These are phyloP conservation scores for Dictyostelium capitatum DNA, from an alignment of 78 protist species.

Conservation along the genomic window DNA sequence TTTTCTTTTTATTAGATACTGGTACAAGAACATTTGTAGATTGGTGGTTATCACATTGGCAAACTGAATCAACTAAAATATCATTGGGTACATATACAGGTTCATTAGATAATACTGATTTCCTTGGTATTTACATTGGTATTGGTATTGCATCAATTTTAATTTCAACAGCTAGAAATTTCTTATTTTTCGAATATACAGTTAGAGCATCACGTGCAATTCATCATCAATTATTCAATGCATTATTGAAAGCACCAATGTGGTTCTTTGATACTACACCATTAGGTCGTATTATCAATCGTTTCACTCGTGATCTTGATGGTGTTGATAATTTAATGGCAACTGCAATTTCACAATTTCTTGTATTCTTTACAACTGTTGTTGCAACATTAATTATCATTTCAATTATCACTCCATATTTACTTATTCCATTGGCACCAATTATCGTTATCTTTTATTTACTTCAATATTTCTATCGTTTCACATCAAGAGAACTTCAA, in stretches of 20 bases:
- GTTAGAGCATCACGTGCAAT: slow-evolving; percentile 40
- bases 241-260: slow-evolving; percentile 90
- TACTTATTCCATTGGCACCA: slow-evolving; percentile 75
- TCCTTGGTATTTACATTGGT: slow-evolving; percentile 70
- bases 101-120: slow-evolving; percentile 12
- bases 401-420: slow-evolving; percentile 61
- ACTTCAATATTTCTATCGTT: slow-evolving; percentile 62
- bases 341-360: slow-evolving; percentile 48
- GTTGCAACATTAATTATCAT: slow-evolving; percentile 65
- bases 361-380: slow-evolving; percentile 29
- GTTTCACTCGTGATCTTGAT: slow-evolving; percentile 95
- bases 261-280: slow-evolving; percentile 99
- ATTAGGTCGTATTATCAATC: slow-evolving; percentile 97
- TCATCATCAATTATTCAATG: slow-evolving; percentile 40
- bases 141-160: slow-evolving; percentile 34
- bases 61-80: not conserved
- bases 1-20: slow-evolving; percentile 26
- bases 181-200: slow-evolving; percentile 34
- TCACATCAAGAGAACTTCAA: slow-evolving; percentile 86
- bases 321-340: slow-evolving; percentile 82
- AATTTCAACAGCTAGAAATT: slow-evolving; percentile 37
- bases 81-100: not conserved
- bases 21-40: slow-evolving; percentile 28
- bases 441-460: slow-evolving; percentile 32
- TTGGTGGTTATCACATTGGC: slow-evolving; percentile 84